Percentiles rank a stretch among this genome's conserved stretches.
Evolutionary conservation across 345 rosid species (phyloP).

Genomic region (Pseudoturritis turrita): DNA sequence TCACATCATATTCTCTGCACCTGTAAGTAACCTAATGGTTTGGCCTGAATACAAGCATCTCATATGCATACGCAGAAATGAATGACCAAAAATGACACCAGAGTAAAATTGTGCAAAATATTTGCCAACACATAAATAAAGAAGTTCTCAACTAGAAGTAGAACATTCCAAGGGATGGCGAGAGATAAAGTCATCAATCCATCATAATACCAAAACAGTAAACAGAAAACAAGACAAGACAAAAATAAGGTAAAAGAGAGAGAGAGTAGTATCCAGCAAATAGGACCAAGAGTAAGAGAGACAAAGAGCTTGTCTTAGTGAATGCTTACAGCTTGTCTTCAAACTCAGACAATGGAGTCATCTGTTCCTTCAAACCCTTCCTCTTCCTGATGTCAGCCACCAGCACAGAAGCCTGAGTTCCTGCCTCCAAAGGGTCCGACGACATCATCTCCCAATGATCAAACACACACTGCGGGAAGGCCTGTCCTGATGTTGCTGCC

Average conservation of each 20-base stretch:
- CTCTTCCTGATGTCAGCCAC: constrained; percentile 67
- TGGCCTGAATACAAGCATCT: too few relatives aligned
- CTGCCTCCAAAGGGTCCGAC: constrained; percentile 60
- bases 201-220: not conserved
- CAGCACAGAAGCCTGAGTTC: constrained; percentile 49
- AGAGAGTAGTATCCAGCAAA: not conserved
- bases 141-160: not conserved
- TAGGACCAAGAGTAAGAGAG: not conserved
- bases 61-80: too few relatives aligned
- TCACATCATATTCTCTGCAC: too few relatives aligned
- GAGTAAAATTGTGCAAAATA: not conserved
- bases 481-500: constrained; percentile 84
- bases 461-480: constrained; percentile 78
- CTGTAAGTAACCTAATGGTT: too few relatives aligned
- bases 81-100: too few relatives aligned
- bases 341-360: constrained; percentile 71
- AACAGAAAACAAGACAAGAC: not conserved
- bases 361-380: constrained; percentile 78
- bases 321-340: constrained; percentile 68
- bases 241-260: not conserved
- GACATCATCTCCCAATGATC: constrained; percentile 88
- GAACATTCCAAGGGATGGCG: not conserved
- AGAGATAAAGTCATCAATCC: constrained; percentile 4
- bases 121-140: not conserved
- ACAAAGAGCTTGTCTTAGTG: too few relatives aligned